Evolutionary conservation across 495 filamentous ascomycete genomes (phyloP).

Genomic region (Bacidia rubella): DNA sequence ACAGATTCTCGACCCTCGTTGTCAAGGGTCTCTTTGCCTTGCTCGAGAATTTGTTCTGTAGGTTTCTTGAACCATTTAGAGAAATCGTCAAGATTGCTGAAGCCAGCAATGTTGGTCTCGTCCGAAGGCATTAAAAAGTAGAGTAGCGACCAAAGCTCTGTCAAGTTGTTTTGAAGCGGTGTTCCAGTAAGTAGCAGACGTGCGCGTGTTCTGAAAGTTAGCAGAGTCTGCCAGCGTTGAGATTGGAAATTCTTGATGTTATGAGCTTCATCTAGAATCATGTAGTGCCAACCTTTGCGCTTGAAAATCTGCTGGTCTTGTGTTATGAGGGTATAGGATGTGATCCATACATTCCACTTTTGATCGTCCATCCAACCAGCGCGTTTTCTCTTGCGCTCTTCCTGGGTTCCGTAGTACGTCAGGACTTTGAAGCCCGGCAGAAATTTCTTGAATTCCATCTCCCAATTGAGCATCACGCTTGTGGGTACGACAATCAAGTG

Average conservation of each 20-base stretch:
- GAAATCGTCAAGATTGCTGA: conserved; percentile 83
- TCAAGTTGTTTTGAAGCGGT: conserved; percentile 91
- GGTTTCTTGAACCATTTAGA: conserved; percentile 87
- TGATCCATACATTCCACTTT: conserved; percentile 92
- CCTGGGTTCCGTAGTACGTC: conserved; percentile 87
- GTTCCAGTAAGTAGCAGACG: conserved; percentile 88
- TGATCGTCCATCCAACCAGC: conserved; percentile 83
- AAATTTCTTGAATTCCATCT: conserved; percentile 99
- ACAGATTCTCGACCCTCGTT: conserved; percentile 82
- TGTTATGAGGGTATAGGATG: conserved; percentile 89
- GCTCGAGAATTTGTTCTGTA: conserved; percentile 88
- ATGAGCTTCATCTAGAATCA: conserved; percentile 96
- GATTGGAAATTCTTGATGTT: conserved; percentile 99
- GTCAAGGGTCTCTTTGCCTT: conserved; percentile 84
- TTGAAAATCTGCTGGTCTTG: conserved; percentile 91
- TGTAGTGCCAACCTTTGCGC: conserved; percentile 89
- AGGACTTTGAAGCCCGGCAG: conserved; percentile 96
- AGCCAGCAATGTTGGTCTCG: conserved; percentile 59
- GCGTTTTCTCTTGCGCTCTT: conserved; percentile 82
- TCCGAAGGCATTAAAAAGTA: conserved; percentile 93
- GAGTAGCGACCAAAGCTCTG: conserved; percentile 90
- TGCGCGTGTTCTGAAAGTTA: conserved; percentile 79
- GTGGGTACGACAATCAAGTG: conserved; percentile 95
- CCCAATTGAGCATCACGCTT: conserved; percentile 98
- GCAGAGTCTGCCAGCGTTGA: conserved; percentile 85